phyloP scores from a whole-genome alignment of 1,284 basidiomycete species.

The Grifola frondosa region DNA sequence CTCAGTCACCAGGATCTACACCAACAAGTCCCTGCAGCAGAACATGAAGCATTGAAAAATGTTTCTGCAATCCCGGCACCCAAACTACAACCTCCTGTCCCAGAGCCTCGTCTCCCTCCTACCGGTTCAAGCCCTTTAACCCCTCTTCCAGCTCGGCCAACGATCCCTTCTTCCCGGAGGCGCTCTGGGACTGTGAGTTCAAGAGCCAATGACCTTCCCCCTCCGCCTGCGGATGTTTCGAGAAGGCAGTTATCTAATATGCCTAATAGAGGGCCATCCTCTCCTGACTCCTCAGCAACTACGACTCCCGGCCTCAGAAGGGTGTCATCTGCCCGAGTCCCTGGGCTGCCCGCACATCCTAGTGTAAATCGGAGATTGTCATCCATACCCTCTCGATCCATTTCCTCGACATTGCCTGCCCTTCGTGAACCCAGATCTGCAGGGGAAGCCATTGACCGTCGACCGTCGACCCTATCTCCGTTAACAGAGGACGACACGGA shows the following conservation, averaged over 20 bases:
- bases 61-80: not conserved
- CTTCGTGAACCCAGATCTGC: slow-evolving; percentile 10
- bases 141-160: too few species aligned
- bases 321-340: slow-evolving; percentile 8
- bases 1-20: not conserved
- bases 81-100: not conserved
- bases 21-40: not conserved
- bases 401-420: slow-evolving; percentile 14
- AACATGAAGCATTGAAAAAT: not conserved
- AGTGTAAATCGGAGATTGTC: slow-evolving; percentile 18
- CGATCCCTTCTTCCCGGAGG: slow-evolving; percentile 16
- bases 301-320: slow-evolving; percentile 1
- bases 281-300: not conserved
- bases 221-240: slow-evolving; percentile 9
- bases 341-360: slow-evolving; percentile 22
- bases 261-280: slow-evolving; percentile 8
- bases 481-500: too few species aligned
- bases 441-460: slow-evolving; percentile 1
- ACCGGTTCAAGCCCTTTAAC: not conserved
- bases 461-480: slow-evolving; percentile 5
- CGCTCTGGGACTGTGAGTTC: slow-evolving; percentile 27
- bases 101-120: not conserved
- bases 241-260: not conserved
- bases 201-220: slow-evolving; percentile 17
- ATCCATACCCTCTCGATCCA: slow-evolving; percentile 7